Conservation (phyloP, 768 basidiomycete genomes). For the Pulveroboletus sp. region DNA sequence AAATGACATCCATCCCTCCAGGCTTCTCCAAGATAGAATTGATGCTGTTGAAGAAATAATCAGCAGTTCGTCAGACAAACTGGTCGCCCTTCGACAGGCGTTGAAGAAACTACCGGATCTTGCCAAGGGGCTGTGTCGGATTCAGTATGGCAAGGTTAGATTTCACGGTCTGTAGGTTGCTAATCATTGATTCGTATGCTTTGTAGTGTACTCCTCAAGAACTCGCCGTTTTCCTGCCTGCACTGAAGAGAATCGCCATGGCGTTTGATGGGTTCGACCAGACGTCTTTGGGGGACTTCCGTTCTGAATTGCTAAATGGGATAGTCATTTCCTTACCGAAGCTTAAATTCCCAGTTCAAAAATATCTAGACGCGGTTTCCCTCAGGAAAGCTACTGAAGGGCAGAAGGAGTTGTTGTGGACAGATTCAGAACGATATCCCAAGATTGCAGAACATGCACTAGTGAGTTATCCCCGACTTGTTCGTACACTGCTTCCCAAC, state of each 20-base stretch:
- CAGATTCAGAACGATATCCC: constrained; percentile 48
- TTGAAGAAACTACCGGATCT: constrained; percentile 83
- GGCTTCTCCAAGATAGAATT: constrained; percentile 70
- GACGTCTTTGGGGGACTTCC: constrained; percentile 53
- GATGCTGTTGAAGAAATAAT: constrained; percentile 86
- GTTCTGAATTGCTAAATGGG: constrained; percentile 64
- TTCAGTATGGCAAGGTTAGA: constrained; percentile 86
- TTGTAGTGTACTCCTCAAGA: constrained; percentile 80
- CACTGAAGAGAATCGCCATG: constrained; percentile 67
- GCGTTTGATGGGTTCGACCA: constrained; percentile 53
- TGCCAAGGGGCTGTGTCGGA: constrained; percentile 78
- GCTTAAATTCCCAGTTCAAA: constrained; percentile 51
- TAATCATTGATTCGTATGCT: background rate
- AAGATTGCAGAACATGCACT: constrained; percentile 55
- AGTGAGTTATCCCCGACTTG: constrained; percentile 40
- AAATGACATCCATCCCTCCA: constrained; percentile 29
- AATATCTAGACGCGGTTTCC: constrained; percentile 55
- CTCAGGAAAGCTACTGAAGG: constrained; percentile 64
- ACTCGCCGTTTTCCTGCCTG: constrained; percentile 68
- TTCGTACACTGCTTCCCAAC: background rate
- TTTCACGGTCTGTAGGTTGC: background rate
- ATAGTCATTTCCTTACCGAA: constrained; percentile 69
- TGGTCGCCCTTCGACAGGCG: constrained; percentile 66
- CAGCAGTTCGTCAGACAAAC: constrained; percentile 53
- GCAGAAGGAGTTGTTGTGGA: constrained; percentile 71